Percentiles rank a stretch among this genome's conserved stretches.
phyloP scores from a whole-genome alignment of 2,329 filamentous ascomycete species.

The Diaporthe ampelina region DNA sequence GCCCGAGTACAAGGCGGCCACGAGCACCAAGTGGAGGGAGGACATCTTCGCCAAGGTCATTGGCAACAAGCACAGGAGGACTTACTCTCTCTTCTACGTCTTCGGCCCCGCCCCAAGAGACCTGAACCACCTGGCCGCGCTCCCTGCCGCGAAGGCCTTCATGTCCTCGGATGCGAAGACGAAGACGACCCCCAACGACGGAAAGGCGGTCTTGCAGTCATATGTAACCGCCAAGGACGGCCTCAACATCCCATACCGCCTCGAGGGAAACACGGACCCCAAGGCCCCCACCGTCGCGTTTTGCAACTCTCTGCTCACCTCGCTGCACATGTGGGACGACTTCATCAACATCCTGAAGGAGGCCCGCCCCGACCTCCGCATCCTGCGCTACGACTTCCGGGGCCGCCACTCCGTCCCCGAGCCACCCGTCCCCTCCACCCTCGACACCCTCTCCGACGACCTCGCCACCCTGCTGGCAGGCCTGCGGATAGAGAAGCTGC shows the following conservation, averaged over 20 bases:
- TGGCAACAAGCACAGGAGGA: slow-evolving; percentile 67
- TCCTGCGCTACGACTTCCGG: slow-evolving; percentile 83
- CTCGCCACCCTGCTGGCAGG: slow-evolving; percentile 75
- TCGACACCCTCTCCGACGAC: slow-evolving; percentile 79
- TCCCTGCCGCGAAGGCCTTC: slow-evolving; percentile 64
- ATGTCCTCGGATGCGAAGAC: slow-evolving; percentile 68
- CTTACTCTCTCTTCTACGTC: slow-evolving; percentile 82
- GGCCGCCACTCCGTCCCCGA: slow-evolving; percentile 70
- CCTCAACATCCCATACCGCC: slow-evolving; percentile 77
- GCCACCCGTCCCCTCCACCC: slow-evolving; percentile 64
- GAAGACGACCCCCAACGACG: slow-evolving; percentile 64
- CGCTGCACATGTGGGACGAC: slow-evolving; percentile 84
- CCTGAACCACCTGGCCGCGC: slow-evolving; percentile 67
- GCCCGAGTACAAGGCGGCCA: slow-evolving; percentile 73
- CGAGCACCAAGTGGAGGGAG: slow-evolving; percentile 71
- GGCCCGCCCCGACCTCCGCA: slow-evolving; percentile 74
- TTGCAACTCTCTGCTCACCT: slow-evolving; percentile 84
- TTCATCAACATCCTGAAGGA: slow-evolving; percentile 74
- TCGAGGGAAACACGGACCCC: slow-evolving; percentile 79
- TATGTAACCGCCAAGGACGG: slow-evolving; percentile 78
- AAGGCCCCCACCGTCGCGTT: slow-evolving; percentile 81
- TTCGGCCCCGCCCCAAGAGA: slow-evolving; percentile 83
- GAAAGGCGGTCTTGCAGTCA: slow-evolving; percentile 71
- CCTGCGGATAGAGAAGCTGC: slow-evolving; percentile 76
- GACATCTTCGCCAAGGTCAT: slow-evolving; percentile 73